These are phyloP conservation scores for Penicillium brevicompactum DNA, from an alignment of 2,329 filamentous ascomycete genomes.

Conservation along the genomic window DNA sequence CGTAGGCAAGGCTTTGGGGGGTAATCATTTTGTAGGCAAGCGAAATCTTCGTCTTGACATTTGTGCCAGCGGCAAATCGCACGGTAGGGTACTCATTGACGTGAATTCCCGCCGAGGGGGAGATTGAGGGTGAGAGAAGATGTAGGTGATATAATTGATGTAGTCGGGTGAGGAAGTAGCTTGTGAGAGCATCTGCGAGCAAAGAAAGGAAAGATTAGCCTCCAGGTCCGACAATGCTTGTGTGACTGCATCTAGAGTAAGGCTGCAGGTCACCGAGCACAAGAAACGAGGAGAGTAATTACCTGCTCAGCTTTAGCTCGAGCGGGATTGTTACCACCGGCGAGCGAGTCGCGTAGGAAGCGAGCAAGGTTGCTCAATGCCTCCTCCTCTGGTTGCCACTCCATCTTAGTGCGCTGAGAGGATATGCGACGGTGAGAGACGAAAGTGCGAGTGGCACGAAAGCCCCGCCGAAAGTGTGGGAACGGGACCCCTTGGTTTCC, in stretches of 20 bases:
- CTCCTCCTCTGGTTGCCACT: constrained; percentile 89
- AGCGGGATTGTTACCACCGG: constrained; percentile 71
- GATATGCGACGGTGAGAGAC: constrained; percentile 20
- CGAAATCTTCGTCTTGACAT: constrained; percentile 93
- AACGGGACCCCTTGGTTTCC: constrained; percentile 25
- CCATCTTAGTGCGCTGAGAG: constrained; percentile 58
- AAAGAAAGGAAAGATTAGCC: constrained; percentile 17
- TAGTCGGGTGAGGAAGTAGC: constrained; percentile 88
- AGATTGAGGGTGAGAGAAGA: constrained; percentile 72
- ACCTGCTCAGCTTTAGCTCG: constrained; percentile 91
- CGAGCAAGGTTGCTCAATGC: constrained; percentile 85
- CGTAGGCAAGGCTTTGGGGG: constrained; percentile 70
- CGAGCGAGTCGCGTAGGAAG: constrained; percentile 89
- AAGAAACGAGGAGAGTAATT: constrained; percentile 18
- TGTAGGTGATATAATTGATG: constrained; percentile 93
- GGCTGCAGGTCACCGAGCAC: constrained; percentile 10
- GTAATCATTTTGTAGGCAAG: constrained; percentile 74
- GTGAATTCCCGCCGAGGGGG: constrained; percentile 59
- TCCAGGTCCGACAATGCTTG: not conserved
- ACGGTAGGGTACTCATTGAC: constrained; percentile 69
- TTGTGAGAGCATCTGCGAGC: constrained; percentile 80
- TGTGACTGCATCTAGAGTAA: constrained; percentile 2
- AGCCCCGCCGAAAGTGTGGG: constrained; percentile 31
- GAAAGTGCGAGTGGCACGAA: constrained; percentile 29
- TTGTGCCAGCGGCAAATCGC: constrained; percentile 84